A percentile compares a stretch with the other conserved stretches of the same genome.
phyloP scores from a whole-genome alignment of 2,329 filamentous ascomycete genomes.

The Beauveria pseudobassiana region DNA sequence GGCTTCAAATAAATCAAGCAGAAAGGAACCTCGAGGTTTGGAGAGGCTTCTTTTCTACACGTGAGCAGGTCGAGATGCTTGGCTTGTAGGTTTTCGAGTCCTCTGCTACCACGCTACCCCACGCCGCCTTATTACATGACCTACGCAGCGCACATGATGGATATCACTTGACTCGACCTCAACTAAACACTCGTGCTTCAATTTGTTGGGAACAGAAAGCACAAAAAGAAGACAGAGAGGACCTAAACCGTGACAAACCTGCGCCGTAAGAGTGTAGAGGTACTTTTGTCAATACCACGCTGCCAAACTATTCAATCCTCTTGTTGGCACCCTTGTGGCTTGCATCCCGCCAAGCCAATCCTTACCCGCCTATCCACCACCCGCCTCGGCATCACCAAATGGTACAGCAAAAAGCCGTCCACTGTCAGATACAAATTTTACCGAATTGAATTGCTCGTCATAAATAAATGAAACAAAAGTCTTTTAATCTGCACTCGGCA shows the following conservation, averaged over 20 bases:
- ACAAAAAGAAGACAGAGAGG: neutral
- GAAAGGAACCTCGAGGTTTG: neutral
- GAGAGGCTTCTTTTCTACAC: too few relatives aligned
- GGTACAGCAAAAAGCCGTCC: too few relatives aligned
- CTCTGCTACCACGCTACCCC: neutral
- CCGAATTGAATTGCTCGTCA: too few relatives aligned
- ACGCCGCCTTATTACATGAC: neutral
- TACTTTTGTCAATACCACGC: neutral
- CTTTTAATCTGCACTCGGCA: neutral
- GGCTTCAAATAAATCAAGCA: neutral
- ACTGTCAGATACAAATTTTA: too few relatives aligned
- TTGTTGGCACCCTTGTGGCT: too few relatives aligned
- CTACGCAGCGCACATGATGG: slow-evolving; percentile 4
- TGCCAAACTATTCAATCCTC: too few relatives aligned
- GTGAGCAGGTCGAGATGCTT: too few relatives aligned
- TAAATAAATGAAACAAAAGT: neutral
- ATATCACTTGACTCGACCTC: slow-evolving; percentile 1
- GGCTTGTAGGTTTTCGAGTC: too few relatives aligned
- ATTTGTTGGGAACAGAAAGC: neutral
- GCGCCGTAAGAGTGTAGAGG: neutral
- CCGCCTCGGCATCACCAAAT: neutral
- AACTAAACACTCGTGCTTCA: neutral
- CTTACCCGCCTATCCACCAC: too few relatives aligned
- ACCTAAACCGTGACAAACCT: neutral
- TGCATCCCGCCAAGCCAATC: too few relatives aligned